Conservation (phyloP, 2,329 filamentous ascomycete species). For the Aspergillus sergii region DNA sequence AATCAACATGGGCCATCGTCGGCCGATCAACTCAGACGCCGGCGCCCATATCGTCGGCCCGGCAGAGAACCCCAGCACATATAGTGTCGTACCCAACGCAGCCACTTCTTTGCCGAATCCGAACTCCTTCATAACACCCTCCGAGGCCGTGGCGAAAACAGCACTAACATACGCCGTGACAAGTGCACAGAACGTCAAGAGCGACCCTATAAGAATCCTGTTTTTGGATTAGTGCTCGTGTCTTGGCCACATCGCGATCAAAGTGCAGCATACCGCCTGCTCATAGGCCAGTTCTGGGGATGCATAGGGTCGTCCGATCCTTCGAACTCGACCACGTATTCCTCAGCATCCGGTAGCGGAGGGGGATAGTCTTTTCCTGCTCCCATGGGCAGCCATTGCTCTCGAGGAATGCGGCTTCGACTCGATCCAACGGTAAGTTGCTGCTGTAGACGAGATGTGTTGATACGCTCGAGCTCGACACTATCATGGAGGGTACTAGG, state of each 20-base stretch:
- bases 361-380: constrained; percentile 53
- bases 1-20: constrained; percentile 54
- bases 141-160: constrained; percentile 68
- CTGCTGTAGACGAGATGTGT: constrained; percentile 22
- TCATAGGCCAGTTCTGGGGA: constrained; percentile 54
- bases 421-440: constrained; percentile 21
- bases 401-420: constrained; percentile 18
- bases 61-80: constrained; percentile 55
- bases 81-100: constrained; percentile 49
- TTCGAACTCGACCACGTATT: constrained; percentile 59
- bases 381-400: constrained; percentile 22
- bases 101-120: constrained; percentile 44
- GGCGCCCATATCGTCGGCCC: constrained; percentile 66
- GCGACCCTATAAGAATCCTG: constrained; percentile 19
- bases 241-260: too few species aligned
- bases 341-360: constrained; percentile 49
- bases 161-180: constrained; percentile 53
- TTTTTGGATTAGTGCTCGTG: background rate
- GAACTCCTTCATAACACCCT: constrained; percentile 52
- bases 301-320: constrained; percentile 53
- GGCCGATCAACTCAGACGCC: constrained; percentile 60
- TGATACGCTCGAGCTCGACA: constrained; percentile 19
- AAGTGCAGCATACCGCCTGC: constrained; percentile 40
- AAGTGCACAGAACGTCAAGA: constrained; percentile 31
- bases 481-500: background rate